Base-by-base conservation (phyloP, 306 rosid genomes). In the Gynostemma pentaphyllum region DNA sequence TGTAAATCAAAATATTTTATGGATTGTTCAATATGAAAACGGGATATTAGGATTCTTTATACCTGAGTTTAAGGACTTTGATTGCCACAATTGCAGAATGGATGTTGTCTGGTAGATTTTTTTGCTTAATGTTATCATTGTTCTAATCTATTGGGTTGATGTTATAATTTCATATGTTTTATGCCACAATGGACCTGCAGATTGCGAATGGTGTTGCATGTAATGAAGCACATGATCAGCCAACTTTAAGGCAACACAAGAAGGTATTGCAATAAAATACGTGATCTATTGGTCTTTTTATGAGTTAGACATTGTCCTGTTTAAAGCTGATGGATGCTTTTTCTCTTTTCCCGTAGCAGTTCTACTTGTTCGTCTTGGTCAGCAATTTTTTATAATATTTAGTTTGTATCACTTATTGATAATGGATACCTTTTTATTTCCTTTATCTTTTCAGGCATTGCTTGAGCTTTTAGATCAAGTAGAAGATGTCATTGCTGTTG, bases 401-500 rank as follows among this genome's bases (percentile, higher is more conserved):
- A 12, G 50, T 49, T 45, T 32, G 1, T 39, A 39, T 37, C 9
- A 39, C 29, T 45, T 10, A 9, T 24, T 3, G 23, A 26, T 5
- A 46, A 21, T 12, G 15, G 67, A 41, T 28, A 7, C 15, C 47
- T 64, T 44, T 2, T 22, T 41, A 14, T 37, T 14, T 71, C 62
- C 62, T 29, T 19, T 66, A n/a, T 69, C 74, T 68, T 67, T 39
- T 61, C 65, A 88, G 96, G 90, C 92, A 69, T 76, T 92, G 83
- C 95, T 92, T 80, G 98, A 92, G 73, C 86, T 92, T 65, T 76
- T 92, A 72, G 98, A 88, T 82, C 95, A 92, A 74, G 96, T 92
- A 26, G 88, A 92, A 78, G 96, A 92, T 78, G 95, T 74, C 77
- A 88, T 88, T 63, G 67, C 81, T 68, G 85, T 79, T 80, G 96